Evolutionary conservation across 305 asterid species (phyloP), one percentile per base, ranked within the genome.

Genomic region (Fraxinus floribunda): DNA sequence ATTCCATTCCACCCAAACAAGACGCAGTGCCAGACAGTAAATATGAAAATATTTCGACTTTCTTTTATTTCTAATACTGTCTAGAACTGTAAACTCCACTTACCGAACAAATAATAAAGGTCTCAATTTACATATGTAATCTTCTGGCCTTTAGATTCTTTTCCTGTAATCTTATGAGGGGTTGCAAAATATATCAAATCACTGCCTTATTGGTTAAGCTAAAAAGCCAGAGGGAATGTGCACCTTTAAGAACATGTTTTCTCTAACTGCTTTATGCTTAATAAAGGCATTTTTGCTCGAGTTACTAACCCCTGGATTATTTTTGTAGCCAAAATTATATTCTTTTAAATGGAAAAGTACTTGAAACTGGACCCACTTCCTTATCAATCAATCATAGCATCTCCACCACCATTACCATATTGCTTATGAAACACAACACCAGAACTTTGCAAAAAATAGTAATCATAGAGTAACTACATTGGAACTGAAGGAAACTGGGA

Each of bases 361-460:
- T 36, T 13, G 38, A 68, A 10, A 26, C 15, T 26, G 74, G 75
- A 26, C 39, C 39, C n/a, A 29, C 18, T 26, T 68, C 38, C 75
- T 68, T 4, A 26, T 66, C 74, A 24, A 66, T 26, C 74, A 66
- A 26, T 66, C 26, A 68, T 68, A 68, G 75, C 75, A 68, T 68
- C 38, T 32, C 78, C 70, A 70, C 68, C 80, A 68, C 35, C 36
- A 79, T 20, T 60, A 46, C 60, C 73, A 76, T 75, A 20, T 41
- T 75, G 32, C 62, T 15, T n/a, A 74, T 20, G 32, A 11, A 41
- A 41, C 49, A 44, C 55, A 66, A 18, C 38, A 60, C 20, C 62
- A 4, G 32, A 57, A 74, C 78, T 29, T 26, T 73, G 35, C 75
- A 38, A 71, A 62, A 84, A 46, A 26, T 38, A 75, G 81, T 70